Evolutionary conservation across 176 grass and related monocot genomes (phyloP).

Genomic region (Carex pumila): DNA sequence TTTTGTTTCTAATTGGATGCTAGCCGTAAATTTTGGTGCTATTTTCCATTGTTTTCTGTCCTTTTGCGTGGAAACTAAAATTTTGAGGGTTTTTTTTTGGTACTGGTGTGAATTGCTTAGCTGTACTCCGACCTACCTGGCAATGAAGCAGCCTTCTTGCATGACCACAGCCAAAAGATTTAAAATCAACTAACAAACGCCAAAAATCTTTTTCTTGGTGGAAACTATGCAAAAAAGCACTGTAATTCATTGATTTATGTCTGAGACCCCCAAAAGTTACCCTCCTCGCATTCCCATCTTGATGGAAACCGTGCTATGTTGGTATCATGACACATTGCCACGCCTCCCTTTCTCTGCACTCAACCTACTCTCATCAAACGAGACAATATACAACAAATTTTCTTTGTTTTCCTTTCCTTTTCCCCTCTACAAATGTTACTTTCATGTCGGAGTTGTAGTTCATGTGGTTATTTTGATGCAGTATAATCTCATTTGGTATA

Average conservation of each 20-base stretch:
- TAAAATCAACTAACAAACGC: conserved; percentile 6
- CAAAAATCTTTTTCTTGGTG: conserved; percentile 12
- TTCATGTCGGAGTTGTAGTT: background rate
- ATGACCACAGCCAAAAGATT: conserved; percentile 27
- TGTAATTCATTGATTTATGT: conserved; percentile 13
- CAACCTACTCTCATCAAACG: conserved; percentile 7
- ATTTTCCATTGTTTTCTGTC: background rate
- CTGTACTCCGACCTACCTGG: conserved; percentile 39
- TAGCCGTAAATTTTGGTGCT: background rate
- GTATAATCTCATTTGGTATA: background rate
- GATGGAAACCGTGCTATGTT: conserved; percentile 9
- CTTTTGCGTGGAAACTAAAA: background rate
- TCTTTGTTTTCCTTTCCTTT: background rate
- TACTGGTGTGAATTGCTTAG: conserved; percentile 27
- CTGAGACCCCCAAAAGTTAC: conserved; percentile 20
- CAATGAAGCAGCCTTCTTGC: conserved; percentile 30
- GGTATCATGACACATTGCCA: conserved; percentile 28
- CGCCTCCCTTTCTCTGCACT: conserved; percentile 7
- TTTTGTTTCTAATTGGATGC: background rate
- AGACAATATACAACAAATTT: background rate
- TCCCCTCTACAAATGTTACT: background rate
- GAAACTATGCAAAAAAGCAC: conserved; percentile 2
- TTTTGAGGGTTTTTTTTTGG: background rate
- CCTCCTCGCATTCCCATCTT: conserved; percentile 1
- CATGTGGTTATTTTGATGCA: background rate